Percentiles rank a stretch among this genome's conserved stretches.
Conservation (phyloP, 2,329 filamentous ascomycete genomes). For the Parastagonospora avenae region DNA sequence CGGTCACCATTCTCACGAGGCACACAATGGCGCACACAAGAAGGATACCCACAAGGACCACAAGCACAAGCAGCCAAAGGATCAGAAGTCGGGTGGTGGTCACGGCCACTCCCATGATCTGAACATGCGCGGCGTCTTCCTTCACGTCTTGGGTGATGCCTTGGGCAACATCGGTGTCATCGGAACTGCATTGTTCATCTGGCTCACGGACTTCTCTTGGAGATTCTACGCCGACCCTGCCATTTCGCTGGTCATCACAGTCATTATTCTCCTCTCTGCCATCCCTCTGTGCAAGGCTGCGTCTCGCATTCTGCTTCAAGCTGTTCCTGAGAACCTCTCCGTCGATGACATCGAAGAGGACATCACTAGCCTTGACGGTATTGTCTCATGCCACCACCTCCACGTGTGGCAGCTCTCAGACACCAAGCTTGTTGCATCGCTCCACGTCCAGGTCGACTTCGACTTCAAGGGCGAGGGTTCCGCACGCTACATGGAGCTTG, state of each 20-base stretch:
- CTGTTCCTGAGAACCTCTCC: constrained; percentile 85
- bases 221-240: constrained; percentile 88
- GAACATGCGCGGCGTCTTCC: constrained; percentile 84
- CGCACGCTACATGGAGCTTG: constrained; percentile 86
- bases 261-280: constrained; percentile 73
- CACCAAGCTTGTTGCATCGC: constrained; percentile 88
- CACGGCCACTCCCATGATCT: constrained; percentile 86
- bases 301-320: constrained; percentile 88
- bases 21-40: constrained; percentile 25
- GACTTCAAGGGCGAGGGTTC: constrained; percentile 81
- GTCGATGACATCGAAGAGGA: constrained; percentile 92
- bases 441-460: constrained; percentile 92
- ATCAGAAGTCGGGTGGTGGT: constrained; percentile 62
- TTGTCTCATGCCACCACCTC: constrained; percentile 90
- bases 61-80: constrained; percentile 78
- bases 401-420: constrained; percentile 98
- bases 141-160: constrained; percentile 78
- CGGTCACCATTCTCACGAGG: constrained; percentile 25
- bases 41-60: constrained; percentile 67
- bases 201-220: constrained; percentile 81
- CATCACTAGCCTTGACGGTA: constrained; percentile 81
- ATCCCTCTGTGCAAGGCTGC: constrained; percentile 80
- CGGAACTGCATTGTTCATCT: constrained; percentile 82
- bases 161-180: constrained; percentile 89
- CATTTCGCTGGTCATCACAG: constrained; percentile 91